Percentiles rank a stretch among this genome's conserved stretches.
These are phyloP conservation scores for Agapanthus africanus DNA, from an alignment of 106 monocot species.

Conservation along the genomic window DNA sequence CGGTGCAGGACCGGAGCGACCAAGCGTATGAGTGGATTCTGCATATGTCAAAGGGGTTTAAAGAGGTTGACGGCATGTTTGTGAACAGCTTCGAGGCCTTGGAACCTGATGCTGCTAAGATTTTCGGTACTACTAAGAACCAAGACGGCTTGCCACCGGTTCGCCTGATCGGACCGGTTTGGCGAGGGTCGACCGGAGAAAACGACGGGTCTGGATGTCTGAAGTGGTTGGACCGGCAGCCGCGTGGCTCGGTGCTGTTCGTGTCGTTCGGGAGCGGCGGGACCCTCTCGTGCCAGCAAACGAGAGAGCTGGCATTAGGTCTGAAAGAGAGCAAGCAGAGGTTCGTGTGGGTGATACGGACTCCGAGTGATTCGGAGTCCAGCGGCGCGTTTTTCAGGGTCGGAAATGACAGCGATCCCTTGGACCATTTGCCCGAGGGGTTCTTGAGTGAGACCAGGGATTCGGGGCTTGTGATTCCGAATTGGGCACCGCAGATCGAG, in stretches of 20 bases:
- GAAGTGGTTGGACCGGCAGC: conserved; percentile 25
- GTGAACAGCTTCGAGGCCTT: conserved; percentile 47
- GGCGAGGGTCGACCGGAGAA: too few relatives aligned
- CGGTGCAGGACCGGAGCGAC: conserved; percentile 24
- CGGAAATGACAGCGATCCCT: conserved; percentile 1
- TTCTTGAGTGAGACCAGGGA: conserved; percentile 12
- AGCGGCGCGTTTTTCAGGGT: conserved; percentile 2
- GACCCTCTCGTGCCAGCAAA: conserved; percentile 11
- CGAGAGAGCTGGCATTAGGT: conserved; percentile 19
- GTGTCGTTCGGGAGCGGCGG: conserved; percentile 36
- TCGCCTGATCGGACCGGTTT: conserved; percentile 5
- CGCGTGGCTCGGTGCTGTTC: conserved; percentile 12
- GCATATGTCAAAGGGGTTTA: conserved; percentile 15
- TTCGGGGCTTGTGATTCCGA: conserved; percentile 29
- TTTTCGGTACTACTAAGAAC: too few relatives aligned
- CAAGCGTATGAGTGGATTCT: conserved; percentile 26
- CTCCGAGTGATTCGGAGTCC: background rate
- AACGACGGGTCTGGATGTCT: background rate
- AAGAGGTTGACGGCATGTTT: conserved; percentile 29
- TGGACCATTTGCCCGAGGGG: conserved; percentile 12
- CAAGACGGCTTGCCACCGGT: background rate
- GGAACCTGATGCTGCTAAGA: conserved; percentile 23
- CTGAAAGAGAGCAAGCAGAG: conserved; percentile 27
- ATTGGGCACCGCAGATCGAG: conserved; percentile 49
- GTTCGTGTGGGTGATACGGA: conserved; percentile 27